These are phyloP conservation scores for Stagonosporopsis rhizophila DNA, from an alignment of 2,329 filamentous ascomycete species.

Conservation along the genomic window DNA sequence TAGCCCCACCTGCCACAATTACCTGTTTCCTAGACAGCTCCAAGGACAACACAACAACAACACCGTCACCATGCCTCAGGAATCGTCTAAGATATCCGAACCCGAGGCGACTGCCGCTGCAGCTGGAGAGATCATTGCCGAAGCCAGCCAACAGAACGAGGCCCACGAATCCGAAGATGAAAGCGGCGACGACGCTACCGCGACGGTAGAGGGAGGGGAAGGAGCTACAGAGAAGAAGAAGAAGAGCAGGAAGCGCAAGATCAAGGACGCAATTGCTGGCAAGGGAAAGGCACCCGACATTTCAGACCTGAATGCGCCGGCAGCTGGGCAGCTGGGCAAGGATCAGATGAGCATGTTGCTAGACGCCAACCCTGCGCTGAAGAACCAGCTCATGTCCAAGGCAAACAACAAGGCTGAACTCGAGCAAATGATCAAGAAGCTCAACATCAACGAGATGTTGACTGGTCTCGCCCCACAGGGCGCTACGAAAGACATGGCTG, in stretches of 20 bases:
- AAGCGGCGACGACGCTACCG: conserved; percentile 44
- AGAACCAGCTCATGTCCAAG: conserved; percentile 45
- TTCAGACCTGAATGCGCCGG: conserved; percentile 36
- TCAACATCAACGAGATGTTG: conserved; percentile 75
- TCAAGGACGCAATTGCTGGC: conserved; percentile 54
- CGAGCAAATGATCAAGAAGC: conserved; percentile 58
- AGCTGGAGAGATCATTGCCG: conserved; percentile 51
- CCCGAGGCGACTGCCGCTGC: conserved; percentile 58
- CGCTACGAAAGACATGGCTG: conserved; percentile 93
- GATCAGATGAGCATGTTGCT: conserved; percentile 49
- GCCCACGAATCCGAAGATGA: conserved; percentile 42
- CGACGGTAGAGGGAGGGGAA: conserved; percentile 42
- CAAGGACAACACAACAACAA: conserved; percentile 16
- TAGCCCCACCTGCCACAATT: conserved; percentile 21
- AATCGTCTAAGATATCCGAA: conserved; percentile 70
- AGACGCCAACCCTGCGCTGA: conserved; percentile 49
- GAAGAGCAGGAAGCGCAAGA: conserved; percentile 70
- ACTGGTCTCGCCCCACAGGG: conserved; percentile 77
- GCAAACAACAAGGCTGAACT: conserved; percentile 37
- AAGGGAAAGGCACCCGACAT: conserved; percentile 41
- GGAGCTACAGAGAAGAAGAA: conserved; percentile 65
- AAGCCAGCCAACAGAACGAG: conserved; percentile 39
- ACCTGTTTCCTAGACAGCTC: conserved; percentile 15
- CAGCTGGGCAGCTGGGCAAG: conserved; percentile 43
- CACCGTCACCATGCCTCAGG: conserved; percentile 40